Evolutionary conservation across 2,329 filamentous ascomycete genomes (phyloP).

Genomic region (Xylaria sp.): DNA sequence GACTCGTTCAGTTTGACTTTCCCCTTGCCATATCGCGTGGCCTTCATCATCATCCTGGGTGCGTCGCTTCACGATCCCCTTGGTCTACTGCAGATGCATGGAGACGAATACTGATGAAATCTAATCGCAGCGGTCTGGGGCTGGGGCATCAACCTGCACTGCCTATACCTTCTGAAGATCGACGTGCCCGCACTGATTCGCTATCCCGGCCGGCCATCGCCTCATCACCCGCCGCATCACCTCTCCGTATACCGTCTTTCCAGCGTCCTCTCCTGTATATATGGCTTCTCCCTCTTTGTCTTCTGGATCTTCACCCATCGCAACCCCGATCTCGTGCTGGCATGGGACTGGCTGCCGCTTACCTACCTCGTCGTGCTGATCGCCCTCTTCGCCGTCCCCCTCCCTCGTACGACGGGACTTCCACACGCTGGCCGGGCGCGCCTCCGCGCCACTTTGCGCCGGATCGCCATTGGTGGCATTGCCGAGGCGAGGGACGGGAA

Average conservation of each 20-base stretch:
- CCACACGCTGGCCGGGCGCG: conserved; percentile 78
- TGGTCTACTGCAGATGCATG: not conserved
- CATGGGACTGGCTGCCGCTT: conserved; percentile 88
- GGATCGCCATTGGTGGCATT: conserved; percentile 85
- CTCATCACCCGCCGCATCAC: conserved; percentile 78
- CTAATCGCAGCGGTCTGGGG: conserved; percentile 81
- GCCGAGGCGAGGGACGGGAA: conserved; percentile 89
- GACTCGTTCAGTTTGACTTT: conserved; percentile 89
- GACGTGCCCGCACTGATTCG: conserved; percentile 87
- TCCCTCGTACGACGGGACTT: conserved; percentile 66
- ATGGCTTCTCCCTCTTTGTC: conserved; percentile 75
- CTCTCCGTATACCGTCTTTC: conserved; percentile 88
- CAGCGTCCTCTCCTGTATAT: conserved; percentile 76
- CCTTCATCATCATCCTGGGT: conserved; percentile 87
- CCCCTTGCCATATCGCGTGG: conserved; percentile 89
- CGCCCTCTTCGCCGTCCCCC: conserved; percentile 75
- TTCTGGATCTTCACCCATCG: conserved; percentile 88
- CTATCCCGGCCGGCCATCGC: conserved; percentile 79
- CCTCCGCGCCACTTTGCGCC: conserved; percentile 78
- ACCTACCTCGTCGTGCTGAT: conserved; percentile 79
- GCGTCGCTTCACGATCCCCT: conserved; percentile 10
- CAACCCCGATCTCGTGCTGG: conserved; percentile 73
- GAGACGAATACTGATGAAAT: conserved; percentile 31
- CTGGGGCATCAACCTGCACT: conserved; percentile 93
- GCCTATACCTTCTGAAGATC: conserved; percentile 81